These are phyloP conservation scores for Wakefieldia striispora DNA, from an alignment of 768 basidiomycete genomes.

Conservation along the genomic window DNA sequence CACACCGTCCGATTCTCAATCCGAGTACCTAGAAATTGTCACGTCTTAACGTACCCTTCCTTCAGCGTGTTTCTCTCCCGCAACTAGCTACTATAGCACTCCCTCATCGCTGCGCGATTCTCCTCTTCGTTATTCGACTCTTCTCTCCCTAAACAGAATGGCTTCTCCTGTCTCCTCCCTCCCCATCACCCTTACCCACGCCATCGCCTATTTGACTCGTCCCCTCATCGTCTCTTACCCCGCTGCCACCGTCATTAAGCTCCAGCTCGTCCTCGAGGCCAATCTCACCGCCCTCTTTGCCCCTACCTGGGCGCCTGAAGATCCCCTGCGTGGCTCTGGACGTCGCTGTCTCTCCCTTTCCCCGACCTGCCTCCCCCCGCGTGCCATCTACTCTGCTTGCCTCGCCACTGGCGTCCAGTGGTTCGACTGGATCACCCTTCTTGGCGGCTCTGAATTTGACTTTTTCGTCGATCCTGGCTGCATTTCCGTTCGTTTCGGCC, in stretches of 20 bases:
- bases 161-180: constrained; percentile 47
- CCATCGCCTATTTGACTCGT: constrained; percentile 69
- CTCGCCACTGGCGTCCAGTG: constrained; percentile 68
- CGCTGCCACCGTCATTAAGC: constrained; percentile 61
- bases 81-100: too few relatives aligned
- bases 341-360: constrained; percentile 76
- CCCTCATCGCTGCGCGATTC: constrained; percentile 34
- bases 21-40: constrained; percentile 12
- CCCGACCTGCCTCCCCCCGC: constrained; percentile 65
- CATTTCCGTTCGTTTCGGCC: constrained; percentile 63
- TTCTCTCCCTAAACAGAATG: constrained; percentile 6
- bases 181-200: constrained; percentile 68
- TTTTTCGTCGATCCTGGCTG: constrained; percentile 80
- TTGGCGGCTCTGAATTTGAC: constrained; percentile 72
- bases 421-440: constrained; percentile 74
- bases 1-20: constrained; percentile 27
- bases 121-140: background rate
- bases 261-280: constrained; percentile 69
- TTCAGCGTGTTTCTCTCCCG: background rate
- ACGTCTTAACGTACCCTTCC: constrained; percentile 28
- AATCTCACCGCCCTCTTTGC: constrained; percentile 71
- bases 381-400: constrained; percentile 69
- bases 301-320: constrained; percentile 59
- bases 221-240: constrained; percentile 58
- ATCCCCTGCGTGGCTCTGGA: constrained; percentile 67